phyloP scores from a whole-genome alignment of 225 moss, liverwort and hornwort species.

The Thuidium tamariscinum region DNA sequence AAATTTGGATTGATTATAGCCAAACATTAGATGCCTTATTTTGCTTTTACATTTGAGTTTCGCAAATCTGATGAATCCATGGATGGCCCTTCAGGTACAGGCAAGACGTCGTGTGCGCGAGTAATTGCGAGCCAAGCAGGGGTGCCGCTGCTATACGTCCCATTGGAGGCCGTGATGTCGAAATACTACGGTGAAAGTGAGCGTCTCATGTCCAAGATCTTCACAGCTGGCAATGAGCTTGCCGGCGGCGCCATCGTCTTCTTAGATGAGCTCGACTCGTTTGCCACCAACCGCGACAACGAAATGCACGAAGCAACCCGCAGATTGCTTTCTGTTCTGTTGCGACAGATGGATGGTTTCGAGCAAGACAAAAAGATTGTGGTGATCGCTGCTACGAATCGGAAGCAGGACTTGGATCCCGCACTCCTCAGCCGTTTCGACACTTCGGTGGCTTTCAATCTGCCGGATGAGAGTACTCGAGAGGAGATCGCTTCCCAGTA shows the following conservation, averaged over 20 bases:
- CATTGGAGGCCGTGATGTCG: constrained; percentile 76
- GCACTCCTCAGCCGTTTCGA: constrained; percentile 81
- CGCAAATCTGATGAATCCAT: neutral
- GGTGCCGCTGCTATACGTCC: constrained; percentile 68
- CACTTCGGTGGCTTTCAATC: constrained; percentile 56
- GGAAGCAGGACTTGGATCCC: constrained; percentile 78
- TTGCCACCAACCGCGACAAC: constrained; percentile 66
- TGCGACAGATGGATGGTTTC: constrained; percentile 84
- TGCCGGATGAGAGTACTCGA: constrained; percentile 61
- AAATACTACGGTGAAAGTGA: constrained; percentile 90
- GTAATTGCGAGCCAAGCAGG: constrained; percentile 82
- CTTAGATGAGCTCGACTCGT: constrained; percentile 74
- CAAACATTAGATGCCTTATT: neutral
- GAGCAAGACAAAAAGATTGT: constrained; percentile 66
- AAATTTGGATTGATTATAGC: neutral
- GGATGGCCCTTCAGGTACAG: constrained; percentile 53
- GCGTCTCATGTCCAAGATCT: constrained; percentile 61
- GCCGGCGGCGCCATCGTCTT: constrained; percentile 77
- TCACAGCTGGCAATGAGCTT: constrained; percentile 72
- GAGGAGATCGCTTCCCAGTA: constrained; percentile 77
- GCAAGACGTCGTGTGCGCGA: constrained; percentile 82
- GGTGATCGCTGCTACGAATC: constrained; percentile 78
- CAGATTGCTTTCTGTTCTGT: constrained; percentile 60
- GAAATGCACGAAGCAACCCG: constrained; percentile 88
- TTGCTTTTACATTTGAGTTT: neutral